These are phyloP conservation scores for Mentha longifolia DNA, from an alignment of 257 asterid genomes.

Conservation along the genomic window DNA sequence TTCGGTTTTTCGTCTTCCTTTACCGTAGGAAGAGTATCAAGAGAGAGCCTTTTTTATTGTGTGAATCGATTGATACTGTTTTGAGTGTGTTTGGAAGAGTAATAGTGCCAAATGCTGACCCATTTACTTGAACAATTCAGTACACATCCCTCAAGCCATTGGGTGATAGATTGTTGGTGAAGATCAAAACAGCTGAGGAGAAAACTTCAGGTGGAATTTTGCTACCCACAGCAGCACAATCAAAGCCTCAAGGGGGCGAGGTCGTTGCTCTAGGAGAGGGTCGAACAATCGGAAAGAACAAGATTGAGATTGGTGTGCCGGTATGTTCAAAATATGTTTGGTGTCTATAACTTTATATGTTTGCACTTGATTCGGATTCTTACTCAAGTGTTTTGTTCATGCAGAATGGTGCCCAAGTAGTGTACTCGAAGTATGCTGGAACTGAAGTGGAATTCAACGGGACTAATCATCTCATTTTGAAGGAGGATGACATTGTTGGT, in stretches of 20 bases:
- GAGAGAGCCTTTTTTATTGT: not conserved
- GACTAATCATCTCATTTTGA: conserved; percentile 74
- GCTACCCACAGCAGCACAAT: conserved; percentile 73
- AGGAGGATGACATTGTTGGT: conserved; percentile 96
- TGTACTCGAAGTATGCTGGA: conserved; percentile 94
- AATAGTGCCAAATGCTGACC: conserved; percentile 2
- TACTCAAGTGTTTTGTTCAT: not conserved
- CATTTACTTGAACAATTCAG: conserved; percentile 42
- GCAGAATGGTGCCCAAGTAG: conserved; percentile 81
- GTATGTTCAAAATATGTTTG: conserved; percentile 36
- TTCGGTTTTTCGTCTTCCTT: not conserved
- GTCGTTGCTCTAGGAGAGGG: conserved; percentile 97
- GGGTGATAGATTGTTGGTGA: conserved; percentile 92
- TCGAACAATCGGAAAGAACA: conserved; percentile 72
- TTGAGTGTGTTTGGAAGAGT: not conserved
- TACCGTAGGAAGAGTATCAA: not conserved
- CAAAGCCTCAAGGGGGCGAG: conserved; percentile 88
- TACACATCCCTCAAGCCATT: conserved; percentile 93
- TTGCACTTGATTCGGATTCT: not conserved
- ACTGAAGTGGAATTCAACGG: conserved; percentile 95
- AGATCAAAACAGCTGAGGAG: conserved; percentile 81
- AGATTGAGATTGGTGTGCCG: conserved; percentile 78
- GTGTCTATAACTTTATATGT: not conserved
- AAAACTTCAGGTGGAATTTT: conserved; percentile 88
- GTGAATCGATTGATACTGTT: not conserved